Evolutionary conservation across 257 asterid species (phyloP), one percentile per base, ranked within the genome.

Genomic region (Penstemon davidsonii): DNA sequence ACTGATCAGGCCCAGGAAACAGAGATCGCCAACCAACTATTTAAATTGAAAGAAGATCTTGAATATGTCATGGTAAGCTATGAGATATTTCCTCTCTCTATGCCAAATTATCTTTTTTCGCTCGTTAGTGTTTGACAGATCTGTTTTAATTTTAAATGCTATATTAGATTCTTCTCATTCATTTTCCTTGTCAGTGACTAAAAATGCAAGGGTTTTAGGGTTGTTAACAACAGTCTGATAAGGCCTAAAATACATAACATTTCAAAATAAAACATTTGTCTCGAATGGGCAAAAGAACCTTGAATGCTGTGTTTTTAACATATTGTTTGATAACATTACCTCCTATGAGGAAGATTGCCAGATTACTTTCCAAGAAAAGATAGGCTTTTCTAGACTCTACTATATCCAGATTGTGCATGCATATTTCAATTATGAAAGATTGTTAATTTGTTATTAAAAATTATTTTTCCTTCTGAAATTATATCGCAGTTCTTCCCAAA

Each of bases 401-500:
- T 25, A 10, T 70, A 71, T 69, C 43, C 38, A 40, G 46, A 73
- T 60, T 13, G 13, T 67, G 66, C 62, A 41, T 67, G 66, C 49
- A 42, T 44, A 59, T 64, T 15, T 44, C 4, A 25, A 13, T 56
- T 6, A 39, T 68, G 12, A 46, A 60, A 54, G 15, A 47, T 46
- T 49, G 42, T 39, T 58, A 15, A 41, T 46, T 38, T 18, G 43
- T 47, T 39, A 12, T 46, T 44, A 1, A n/a, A n/a, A 15, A 15
- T 15, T 55, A 39, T 12, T 44, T 36, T 74, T 45, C 62, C 64
- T 49, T 53, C 52, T 74, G 43, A 18, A 57, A 69, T 75, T 73
- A 19, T 64, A 77, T 60, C 75, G 78, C 90, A 94, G 99, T 94
- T 94, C 87, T 94, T 94, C 79, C 99, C 99, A 7, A 94, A 94